These are phyloP conservation scores for Lantana camara DNA, from an alignment of 257 asterid genomes.

Conservation along the genomic window DNA sequence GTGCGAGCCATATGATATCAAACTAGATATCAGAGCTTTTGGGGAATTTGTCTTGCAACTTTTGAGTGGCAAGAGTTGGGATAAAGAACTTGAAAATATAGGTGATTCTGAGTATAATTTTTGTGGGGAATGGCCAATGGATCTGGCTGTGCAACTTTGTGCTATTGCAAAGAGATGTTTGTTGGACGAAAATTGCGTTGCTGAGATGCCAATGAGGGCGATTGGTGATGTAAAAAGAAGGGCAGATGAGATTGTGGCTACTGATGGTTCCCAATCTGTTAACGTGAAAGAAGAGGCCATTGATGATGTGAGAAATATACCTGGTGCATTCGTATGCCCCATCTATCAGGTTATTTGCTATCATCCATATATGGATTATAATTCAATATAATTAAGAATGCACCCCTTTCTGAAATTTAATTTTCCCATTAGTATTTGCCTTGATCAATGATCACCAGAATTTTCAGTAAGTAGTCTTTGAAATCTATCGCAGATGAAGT, in stretches of 20 bases:
- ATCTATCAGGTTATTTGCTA: constrained; percentile 64
- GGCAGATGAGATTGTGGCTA: constrained; percentile 47
- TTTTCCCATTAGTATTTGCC: no score
- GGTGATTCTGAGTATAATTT: no score
- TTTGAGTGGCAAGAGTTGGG: constrained; percentile 54
- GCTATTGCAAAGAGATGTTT: constrained; percentile 52
- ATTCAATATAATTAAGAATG: no score
- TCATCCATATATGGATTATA: no score
- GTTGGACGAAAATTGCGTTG: constrained; percentile 34
- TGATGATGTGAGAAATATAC: constrained; percentile 28
- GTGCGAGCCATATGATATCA: constrained; percentile 28
- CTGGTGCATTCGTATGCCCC: constrained; percentile 62
- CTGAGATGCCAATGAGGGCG: constrained; percentile 41
- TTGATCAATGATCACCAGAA: no score
- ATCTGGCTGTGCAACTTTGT: constrained; percentile 28
- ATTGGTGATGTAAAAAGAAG: constrained; percentile 44
- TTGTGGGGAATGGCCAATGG: no score
- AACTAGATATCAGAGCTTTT: constrained; percentile 48
- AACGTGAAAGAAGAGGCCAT: constrained; percentile 30
- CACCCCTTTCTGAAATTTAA: no score
- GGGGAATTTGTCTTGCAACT: constrained; percentile 68
- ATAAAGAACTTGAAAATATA: no score
- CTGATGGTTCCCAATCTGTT: constrained; percentile 24
- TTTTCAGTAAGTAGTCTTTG: no score
- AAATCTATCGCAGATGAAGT: no score